A percentile compares a stretch with the other conserved stretches of the same genome.
Conservation (phyloP, 1,284 basidiomycete species). For the Gymnopus androsaceus region DNA sequence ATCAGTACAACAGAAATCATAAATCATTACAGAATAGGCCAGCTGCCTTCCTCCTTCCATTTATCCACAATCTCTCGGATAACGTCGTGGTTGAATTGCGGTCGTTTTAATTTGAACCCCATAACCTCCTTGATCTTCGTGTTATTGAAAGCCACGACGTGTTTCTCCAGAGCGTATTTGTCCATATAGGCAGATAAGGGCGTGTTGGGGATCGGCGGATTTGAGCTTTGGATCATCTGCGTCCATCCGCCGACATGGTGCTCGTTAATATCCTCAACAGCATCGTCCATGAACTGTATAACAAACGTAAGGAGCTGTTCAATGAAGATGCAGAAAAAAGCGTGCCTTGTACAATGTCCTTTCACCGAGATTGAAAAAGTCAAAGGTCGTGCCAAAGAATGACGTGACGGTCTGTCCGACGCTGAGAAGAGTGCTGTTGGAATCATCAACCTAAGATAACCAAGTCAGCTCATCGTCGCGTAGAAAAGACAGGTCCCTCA, state of each 20-base stretch:
- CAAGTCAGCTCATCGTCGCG: slow-evolving; percentile 1
- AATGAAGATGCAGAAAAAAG: slow-evolving; percentile 1
- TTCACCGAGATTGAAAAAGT: slow-evolving; percentile 79
- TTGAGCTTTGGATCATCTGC: slow-evolving; percentile 75
- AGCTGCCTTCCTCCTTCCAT: slow-evolving; percentile 74
- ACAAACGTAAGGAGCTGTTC: neutral
- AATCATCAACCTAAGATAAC: slow-evolving; percentile 69
- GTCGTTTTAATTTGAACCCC: slow-evolving; percentile 69
- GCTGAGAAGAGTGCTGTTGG: slow-evolving; percentile 73
- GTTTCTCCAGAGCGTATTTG: slow-evolving; percentile 68
- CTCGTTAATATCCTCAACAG: slow-evolving; percentile 87
- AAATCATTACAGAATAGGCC: slow-evolving; percentile 50
- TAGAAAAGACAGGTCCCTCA: slow-evolving; percentile 32
- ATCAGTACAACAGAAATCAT: neutral
- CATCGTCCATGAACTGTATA: slow-evolving; percentile 56
- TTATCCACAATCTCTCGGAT: slow-evolving; percentile 77
- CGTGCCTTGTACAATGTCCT: slow-evolving; percentile 69
- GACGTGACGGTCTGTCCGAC: slow-evolving; percentile 74
- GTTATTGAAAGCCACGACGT: slow-evolving; percentile 65
- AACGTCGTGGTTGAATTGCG: slow-evolving; percentile 63
- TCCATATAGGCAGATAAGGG: slow-evolving; percentile 85
- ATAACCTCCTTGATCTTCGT: slow-evolving; percentile 73
- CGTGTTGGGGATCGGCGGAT: slow-evolving; percentile 75
- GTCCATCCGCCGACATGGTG: slow-evolving; percentile 86
- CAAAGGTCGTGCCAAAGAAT: slow-evolving; percentile 82